phyloP scores from a whole-genome alignment of 768 basidiomycete species.

The Lactarius vividus region DNA sequence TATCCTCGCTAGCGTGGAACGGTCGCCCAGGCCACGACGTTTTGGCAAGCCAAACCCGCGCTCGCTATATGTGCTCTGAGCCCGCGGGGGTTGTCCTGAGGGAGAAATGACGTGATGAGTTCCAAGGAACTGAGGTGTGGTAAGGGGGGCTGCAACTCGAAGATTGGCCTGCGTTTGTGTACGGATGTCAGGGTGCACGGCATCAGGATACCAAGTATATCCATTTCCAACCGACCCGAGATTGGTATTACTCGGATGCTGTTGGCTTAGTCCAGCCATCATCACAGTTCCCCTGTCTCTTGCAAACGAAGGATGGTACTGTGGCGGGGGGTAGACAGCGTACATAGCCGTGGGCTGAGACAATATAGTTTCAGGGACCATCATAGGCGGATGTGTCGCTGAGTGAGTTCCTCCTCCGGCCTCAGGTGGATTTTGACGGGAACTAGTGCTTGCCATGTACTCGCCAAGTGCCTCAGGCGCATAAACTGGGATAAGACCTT shows the following conservation, averaged over 20 bases:
- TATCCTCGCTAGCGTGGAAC: slow-evolving; percentile 2
- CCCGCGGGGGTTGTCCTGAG: slow-evolving; percentile 7
- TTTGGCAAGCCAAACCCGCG: slow-evolving; percentile 15
- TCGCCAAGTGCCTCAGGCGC: slow-evolving; percentile 62
- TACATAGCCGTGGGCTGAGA: slow-evolving; percentile 13
- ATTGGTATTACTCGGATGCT: slow-evolving; percentile 1
- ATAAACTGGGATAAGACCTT: slow-evolving; percentile 69
- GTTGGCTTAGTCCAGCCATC: slow-evolving; percentile 6
- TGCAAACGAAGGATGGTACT: slow-evolving; percentile 15
- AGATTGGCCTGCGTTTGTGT: slow-evolving; percentile 1
- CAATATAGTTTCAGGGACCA: slow-evolving; percentile 1
- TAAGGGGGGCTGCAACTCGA: background rate
- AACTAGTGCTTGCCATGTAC: slow-evolving; percentile 49
- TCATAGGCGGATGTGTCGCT: slow-evolving; percentile 19
- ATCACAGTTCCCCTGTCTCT: slow-evolving; percentile 10
- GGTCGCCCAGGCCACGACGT: slow-evolving; percentile 18
- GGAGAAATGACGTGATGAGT: background rate
- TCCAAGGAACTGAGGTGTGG: background rate
- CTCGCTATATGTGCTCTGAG: slow-evolving; percentile 7
- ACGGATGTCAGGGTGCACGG: slow-evolving; percentile 5
- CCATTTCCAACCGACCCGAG: slow-evolving; percentile 12
- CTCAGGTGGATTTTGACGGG: slow-evolving; percentile 37
- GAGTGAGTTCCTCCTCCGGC: slow-evolving; percentile 19
- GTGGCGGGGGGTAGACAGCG: slow-evolving; percentile 13
- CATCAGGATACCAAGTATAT: slow-evolving; percentile 19